Conservation (phyloP, 1,284 basidiomycete species). For the Vanrija sp. region DNA sequence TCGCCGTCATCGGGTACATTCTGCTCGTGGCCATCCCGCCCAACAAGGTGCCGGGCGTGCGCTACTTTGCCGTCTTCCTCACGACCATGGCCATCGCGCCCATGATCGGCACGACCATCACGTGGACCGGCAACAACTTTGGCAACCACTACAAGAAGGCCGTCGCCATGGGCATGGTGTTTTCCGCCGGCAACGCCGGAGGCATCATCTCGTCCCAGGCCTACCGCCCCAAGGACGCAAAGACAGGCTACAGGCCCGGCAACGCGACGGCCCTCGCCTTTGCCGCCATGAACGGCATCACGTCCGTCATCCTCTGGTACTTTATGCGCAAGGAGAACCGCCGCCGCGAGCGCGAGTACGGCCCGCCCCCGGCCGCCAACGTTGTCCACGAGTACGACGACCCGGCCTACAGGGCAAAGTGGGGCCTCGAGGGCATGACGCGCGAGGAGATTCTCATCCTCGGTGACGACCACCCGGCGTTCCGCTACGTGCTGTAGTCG, state of each 20-base stretch:
- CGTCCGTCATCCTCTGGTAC: constrained; percentile 39
- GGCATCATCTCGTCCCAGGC: constrained; percentile 51
- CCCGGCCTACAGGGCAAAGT: constrained; percentile 39
- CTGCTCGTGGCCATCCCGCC: constrained; percentile 9
- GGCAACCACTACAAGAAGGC: constrained; percentile 48
- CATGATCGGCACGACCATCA: constrained; percentile 50
- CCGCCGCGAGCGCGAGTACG: constrained; percentile 43
- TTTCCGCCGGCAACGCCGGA: constrained; percentile 51
- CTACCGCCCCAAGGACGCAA: constrained; percentile 39
- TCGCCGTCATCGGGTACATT: constrained; percentile 50
- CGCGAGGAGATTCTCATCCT: constrained; percentile 49
- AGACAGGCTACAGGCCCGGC: constrained; percentile 38
- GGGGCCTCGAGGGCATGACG: constrained; percentile 47
- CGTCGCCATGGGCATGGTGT: constrained; percentile 51
- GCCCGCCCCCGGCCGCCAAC: constrained; percentile 51
- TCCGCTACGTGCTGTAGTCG: constrained; percentile 34
- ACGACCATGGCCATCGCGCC: constrained; percentile 47
- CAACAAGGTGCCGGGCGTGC: constrained; percentile 28
- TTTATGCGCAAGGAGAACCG: constrained; percentile 44
- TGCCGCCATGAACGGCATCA: constrained; percentile 36
- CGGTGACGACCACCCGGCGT: constrained; percentile 49
- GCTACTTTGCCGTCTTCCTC: constrained; percentile 52
- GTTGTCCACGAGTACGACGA: constrained; percentile 56
- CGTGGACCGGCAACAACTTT: constrained; percentile 50
- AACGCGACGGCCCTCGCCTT: constrained; percentile 48